Evolutionary conservation across 345 rosid genomes (phyloP), one percentile per base, ranked within the genome.

Genomic region (Linum usitatissimum): DNA sequence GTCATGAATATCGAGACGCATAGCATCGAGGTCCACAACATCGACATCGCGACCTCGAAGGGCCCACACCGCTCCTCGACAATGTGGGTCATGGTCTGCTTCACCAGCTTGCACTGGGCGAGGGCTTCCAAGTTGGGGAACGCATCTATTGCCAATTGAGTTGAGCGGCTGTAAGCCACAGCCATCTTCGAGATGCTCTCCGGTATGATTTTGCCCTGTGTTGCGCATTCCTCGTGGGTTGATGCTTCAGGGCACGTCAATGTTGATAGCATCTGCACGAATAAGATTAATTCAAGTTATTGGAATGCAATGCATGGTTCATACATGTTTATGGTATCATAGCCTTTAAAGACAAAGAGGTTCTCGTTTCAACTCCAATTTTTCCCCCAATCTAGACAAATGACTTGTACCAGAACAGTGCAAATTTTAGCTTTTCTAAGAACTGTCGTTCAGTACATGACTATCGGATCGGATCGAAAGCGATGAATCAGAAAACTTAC

Each of bases 11-110:
- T 17, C 1, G 88, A 79, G 40, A 84, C 79, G 21, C 75, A 70
- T 1, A 86, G 74, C 80, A 83, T 75, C 13, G 81, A 82, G 6
- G 65, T 71, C 96, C 96, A 86, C 18, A 81, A 74, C 19, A 69
- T 13, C 55, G 39, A 62, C 17, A 70, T 64, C 3, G 88, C 77
- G 59, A 19, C 60, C 69, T 30, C 70, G 9, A 80, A 63, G 3
- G 88, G 73, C 65, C 62, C 72, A 78, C 93, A 86, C 9, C 83
- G 84, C 45, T 73, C 76, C 53, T 59, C 30, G 51, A 71, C 69
- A 10, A 80, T 58, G 30, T 70, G 79, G 1, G 83, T 66, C 19
- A 84, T 64, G 59, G 80, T 66, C 57, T 31, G 65, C 71, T 83
- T 84, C 62, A 83, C 70, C 39, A 64, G 66, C 20, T 59, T 75